phyloP scores from a whole-genome alignment of 768 basidiomycete species.

The Hypholoma fasciculare region DNA sequence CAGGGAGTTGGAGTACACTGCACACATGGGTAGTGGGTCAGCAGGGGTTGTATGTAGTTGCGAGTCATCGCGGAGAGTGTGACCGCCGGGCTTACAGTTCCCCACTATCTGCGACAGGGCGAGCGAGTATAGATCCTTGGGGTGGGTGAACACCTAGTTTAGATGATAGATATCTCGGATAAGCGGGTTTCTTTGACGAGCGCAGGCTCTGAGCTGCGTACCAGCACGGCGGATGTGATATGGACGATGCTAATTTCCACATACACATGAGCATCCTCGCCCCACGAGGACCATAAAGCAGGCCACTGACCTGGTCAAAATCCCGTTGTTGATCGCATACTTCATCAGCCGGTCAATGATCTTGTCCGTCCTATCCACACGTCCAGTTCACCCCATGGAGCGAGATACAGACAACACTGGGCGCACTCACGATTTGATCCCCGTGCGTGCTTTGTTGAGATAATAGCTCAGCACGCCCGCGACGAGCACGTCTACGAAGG shows the following conservation, averaged over 20 bases:
- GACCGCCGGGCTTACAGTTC: not conserved
- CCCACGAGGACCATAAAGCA: not conserved
- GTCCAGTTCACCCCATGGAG: not conserved
- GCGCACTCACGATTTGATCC: slow-evolving; percentile 6
- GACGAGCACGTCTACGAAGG: slow-evolving; percentile 2
- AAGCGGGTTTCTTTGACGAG: too few relatives aligned
- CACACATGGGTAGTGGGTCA: not conserved
- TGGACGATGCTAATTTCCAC: slow-evolving; percentile 3
- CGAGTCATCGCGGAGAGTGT: too few relatives aligned
- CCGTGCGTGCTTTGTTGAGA: slow-evolving; percentile 5
- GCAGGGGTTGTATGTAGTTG: too few relatives aligned
- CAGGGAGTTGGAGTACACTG: slow-evolving; percentile 7
- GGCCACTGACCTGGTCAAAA: slow-evolving; percentile 4
- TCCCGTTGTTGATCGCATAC: slow-evolving; percentile 11
- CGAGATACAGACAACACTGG: not conserved
- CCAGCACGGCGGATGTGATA: slow-evolving; percentile 4
- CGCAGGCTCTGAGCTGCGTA: not conserved
- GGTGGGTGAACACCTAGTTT: not conserved
- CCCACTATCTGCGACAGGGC: slow-evolving; percentile 4
- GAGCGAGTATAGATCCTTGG: not conserved
- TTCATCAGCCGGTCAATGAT: slow-evolving; percentile 9
- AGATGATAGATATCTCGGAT: too few relatives aligned
- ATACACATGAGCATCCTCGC: not conserved
- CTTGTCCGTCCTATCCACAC: slow-evolving; percentile 3
- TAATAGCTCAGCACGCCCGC: slow-evolving; percentile 4